phyloP scores from a whole-genome alignment of 192 early-diverging fungal species.

The Geranomyces variabilis region DNA sequence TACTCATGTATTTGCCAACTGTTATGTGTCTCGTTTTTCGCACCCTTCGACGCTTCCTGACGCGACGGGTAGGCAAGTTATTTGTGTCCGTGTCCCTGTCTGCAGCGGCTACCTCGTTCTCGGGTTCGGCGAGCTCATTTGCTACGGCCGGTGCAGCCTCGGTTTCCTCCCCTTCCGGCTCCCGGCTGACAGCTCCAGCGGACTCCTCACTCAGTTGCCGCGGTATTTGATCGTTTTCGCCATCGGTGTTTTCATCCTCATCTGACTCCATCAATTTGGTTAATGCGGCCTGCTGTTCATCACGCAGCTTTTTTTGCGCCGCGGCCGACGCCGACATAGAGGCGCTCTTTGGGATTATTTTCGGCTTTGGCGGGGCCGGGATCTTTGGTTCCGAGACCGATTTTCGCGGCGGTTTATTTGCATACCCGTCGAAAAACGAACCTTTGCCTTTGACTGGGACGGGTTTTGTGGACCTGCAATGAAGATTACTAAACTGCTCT shows the following conservation, averaged over 20 bases:
- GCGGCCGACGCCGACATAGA: not conserved
- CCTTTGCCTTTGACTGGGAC: constrained; percentile 7
- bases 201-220: no score
- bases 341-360: not conserved
- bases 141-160: constrained; percentile 8
- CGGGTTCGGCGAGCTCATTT: not conserved
- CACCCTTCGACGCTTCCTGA: constrained; percentile 36
- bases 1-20: constrained; percentile 50
- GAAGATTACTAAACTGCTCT: not conserved
- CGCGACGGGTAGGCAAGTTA: constrained; percentile 14
- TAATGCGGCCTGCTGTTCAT: constrained; percentile 22
- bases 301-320: constrained; percentile 10
- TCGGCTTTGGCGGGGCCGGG: not conserved
- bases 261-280: constrained; percentile 26
- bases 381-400: not conserved
- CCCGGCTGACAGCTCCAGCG: not conserved
- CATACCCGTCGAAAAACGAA: constrained; percentile 30
- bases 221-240: not conserved
- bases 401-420: constrained; percentile 14
- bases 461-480: not conserved
- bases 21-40: constrained; percentile 22
- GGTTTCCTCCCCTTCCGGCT: not conserved
- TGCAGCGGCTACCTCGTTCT: not conserved
- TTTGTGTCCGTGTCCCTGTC: constrained; percentile 9
- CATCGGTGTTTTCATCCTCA: constrained; percentile 21